Base-by-base conservation (phyloP, 148 eudicot genomes). In the Mesembryanthemum crystallinum region DNA sequence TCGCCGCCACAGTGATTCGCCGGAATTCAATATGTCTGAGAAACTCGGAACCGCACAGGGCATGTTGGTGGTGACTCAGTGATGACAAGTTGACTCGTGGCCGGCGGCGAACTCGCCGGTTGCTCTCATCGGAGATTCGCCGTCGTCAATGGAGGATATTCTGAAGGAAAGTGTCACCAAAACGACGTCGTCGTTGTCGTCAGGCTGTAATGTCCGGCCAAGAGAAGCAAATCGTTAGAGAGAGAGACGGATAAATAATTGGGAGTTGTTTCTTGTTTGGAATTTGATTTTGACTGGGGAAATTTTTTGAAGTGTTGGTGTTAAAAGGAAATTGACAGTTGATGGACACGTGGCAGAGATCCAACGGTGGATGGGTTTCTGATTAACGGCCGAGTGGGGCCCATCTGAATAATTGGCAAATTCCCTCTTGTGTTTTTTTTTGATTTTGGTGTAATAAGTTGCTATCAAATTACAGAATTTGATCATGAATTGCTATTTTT, bases 1-100 rank as follows among this genome's bases (percentile, higher is more conserved):
- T 84, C 75, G 59, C 83, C 76, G 67, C 65, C 62, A 14, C 35
- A 59, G 59, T 37, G 29, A 65, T 32, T 58, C n/a, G 20, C n/a
- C 66, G 60, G 63, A 63, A 25, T 23, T 18, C 1, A 57, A 28
- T 8, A 4, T 67, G 24, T 35, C 9, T 24, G 33, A 57, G 43
- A 35, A 80, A 39, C 32, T 71, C 49, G 60, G 28, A 69, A 64
- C 43, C 45, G 70, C 76, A 57, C 30, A 28, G 8, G 0, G 76
- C 83, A 80, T 77, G 51, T 24, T 75, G 39, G 28, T 51, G 61
- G 18, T 23, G 35, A 69, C 37, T 69, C 60, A 75, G 17, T 45
- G 61, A 58, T n/a, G 77, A 59, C n/a, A n/a, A n/a, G 62, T 67
- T 13, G 15, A 79, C 25, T 79, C 71, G 47, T n/a, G n/a, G n/a